These are phyloP conservation scores for Zoysia matrella DNA, from an alignment of 202 grass and related monocot genomes.

Conservation along the genomic window DNA sequence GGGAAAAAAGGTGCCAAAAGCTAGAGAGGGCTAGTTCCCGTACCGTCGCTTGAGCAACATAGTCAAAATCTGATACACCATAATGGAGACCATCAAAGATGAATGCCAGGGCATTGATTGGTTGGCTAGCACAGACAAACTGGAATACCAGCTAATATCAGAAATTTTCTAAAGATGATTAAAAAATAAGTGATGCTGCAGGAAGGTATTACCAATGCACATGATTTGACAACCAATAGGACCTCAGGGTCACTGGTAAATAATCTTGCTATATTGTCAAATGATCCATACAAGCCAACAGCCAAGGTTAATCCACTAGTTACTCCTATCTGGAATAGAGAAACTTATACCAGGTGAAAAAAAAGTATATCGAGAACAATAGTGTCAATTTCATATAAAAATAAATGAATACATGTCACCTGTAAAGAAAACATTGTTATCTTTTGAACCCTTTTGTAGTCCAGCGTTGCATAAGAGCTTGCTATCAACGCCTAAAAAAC, in stretches of 20 bases:
- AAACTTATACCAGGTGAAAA: constrained; percentile 21
- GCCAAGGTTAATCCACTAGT: constrained; percentile 71
- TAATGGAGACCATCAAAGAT: constrained; percentile 97
- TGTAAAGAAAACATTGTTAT: constrained; percentile 67
- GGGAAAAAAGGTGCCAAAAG: constrained; percentile 11
- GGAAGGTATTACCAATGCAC: constrained; percentile 72
- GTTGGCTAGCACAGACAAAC: constrained; percentile 95
- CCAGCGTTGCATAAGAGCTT: constrained; percentile 72
- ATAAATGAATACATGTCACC: constrained; percentile 53
- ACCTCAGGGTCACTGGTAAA: constrained; percentile 87
- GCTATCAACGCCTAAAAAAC: constrained; percentile 76
- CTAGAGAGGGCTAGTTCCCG: constrained; percentile 19
- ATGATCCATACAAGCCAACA: constrained; percentile 72
- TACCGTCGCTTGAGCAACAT: constrained; percentile 83
- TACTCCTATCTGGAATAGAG: constrained; percentile 71
- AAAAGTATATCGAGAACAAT: not conserved
- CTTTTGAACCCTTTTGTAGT: constrained; percentile 78
- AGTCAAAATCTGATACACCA: constrained; percentile 92
- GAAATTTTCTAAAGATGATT: not conserved
- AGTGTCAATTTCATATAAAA: constrained; percentile 19
- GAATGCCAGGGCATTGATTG: constrained; percentile 92
- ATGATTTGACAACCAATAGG: constrained; percentile 76
- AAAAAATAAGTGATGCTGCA: constrained; percentile 14
- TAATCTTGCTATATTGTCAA: constrained; percentile 73
- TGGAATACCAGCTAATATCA: constrained; percentile 49